Evolutionary conservation across 2,329 filamentous ascomycete genomes (phyloP).

Genomic region (Aspergillus phoenicis): DNA sequence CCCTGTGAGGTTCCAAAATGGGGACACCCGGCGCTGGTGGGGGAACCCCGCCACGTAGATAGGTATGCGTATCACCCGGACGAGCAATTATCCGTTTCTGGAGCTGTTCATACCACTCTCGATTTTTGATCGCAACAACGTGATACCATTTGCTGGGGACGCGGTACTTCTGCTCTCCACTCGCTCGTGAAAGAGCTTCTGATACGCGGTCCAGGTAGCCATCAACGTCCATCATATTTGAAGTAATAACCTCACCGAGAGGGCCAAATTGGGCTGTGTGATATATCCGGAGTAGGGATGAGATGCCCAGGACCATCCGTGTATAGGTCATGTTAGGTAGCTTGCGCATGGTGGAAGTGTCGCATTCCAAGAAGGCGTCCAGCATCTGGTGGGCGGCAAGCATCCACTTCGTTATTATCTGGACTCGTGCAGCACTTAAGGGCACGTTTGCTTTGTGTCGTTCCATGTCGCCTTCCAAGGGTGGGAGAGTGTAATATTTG

Average conservation of each 20-base stretch:
- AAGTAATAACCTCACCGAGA: background rate
- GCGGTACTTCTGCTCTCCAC: background rate
- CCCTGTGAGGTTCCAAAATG: background rate
- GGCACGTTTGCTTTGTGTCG: conserved; percentile 1
- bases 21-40: background rate
- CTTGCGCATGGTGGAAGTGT: conserved; percentile 3
- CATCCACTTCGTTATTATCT: conserved; percentile 4
- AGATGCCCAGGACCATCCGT: conserved; percentile 2
- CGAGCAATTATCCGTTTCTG: background rate
- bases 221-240: conserved; percentile 5
- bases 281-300: conserved; percentile 1
- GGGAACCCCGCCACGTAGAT: background rate
- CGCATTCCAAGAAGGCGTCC: conserved; percentile 1
- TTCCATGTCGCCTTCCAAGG: conserved; percentile 3
- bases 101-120: conserved; percentile 5
- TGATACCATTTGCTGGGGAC: conserved; percentile 9
- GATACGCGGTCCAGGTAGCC: background rate
- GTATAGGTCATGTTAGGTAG: conserved; percentile 7
- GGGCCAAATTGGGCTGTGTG: conserved; percentile 1
- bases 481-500: conserved; percentile 8
- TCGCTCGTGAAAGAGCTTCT: background rate
- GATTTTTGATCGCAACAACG: conserved; percentile 3
- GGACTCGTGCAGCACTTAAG: background rate
- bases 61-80: background rate
- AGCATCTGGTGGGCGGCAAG: conserved; percentile 3